Base-by-base conservation (phyloP, 1,139 yeast genomes). In the Pichia sp. region DNA sequence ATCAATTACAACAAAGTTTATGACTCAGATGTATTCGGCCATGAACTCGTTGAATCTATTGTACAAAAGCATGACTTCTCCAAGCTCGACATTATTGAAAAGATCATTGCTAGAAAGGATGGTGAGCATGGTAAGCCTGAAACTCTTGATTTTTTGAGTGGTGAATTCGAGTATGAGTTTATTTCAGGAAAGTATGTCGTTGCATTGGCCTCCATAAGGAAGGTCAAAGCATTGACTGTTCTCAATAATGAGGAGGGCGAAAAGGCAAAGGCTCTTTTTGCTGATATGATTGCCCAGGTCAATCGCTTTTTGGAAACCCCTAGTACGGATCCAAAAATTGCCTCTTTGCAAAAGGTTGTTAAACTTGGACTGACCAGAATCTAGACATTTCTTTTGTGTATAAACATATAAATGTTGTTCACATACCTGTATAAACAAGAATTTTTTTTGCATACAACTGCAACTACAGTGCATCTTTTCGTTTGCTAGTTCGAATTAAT, bases 21-120 rank as follows among this genome's bases (percentile, higher is more conserved):
- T 58, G 84, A 80, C 60, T 60, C 66, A 11, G 85, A 81, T 66
- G 77, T 81, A 1, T 70, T 80, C 52, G 85, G 84, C 8, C 66
- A 70, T 15, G 29, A 48, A 5, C 45, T 47, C 1, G 52, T 57
- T 11, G 45, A 53, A n/a, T 15, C 31, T 6, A 45, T 59, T 10
- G 19, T 59, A 16, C 34, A 44, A 3, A 52, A 55, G 16, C 42
- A 54, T 5, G 56, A 59, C 32, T 46, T 40, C 16, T 43, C 49
- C 2, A 54, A 54, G 36, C 34, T 59, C 16, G 50, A 51, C 6
- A 40, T 44, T 4, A 47, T 56, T 32, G 54, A 56, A 38, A 45
- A 45, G n/a, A 31, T 54, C 16, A 36, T 59, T 19, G 43, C 50
- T 3, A 57, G 46, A 19, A 30, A 40, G 3, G 52, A 56, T 19